Evolutionary conservation across 305 asterid genomes (phyloP).

Genomic region (Fraxinus floribunda): DNA sequence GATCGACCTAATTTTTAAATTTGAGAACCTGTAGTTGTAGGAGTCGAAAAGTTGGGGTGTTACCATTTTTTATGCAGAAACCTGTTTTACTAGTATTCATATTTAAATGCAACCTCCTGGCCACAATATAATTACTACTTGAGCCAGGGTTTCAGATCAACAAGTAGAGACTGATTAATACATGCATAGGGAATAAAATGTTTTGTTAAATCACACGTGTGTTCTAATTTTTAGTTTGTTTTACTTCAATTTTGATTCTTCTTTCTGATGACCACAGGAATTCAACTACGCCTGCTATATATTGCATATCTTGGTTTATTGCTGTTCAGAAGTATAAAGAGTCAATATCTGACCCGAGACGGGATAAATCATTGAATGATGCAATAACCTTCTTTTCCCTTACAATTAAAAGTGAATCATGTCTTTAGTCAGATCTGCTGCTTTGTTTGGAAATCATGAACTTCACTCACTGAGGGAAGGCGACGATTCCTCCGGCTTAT

Average conservation of each 20-base stretch:
- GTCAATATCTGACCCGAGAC: background rate
- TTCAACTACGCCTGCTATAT: slow-evolving; percentile 3
- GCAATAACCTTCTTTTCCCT: background rate
- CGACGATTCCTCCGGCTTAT: slow-evolving; percentile 34
- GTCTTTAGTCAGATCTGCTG: slow-evolving; percentile 66
- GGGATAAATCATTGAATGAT: background rate
- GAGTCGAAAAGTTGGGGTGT: background rate
- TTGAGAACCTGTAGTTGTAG: background rate
- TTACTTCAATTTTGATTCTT: background rate
- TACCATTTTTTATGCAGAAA: background rate
- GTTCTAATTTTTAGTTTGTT: background rate
- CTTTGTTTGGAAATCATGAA: slow-evolving; percentile 46
- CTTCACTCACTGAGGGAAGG: slow-evolving; percentile 44
- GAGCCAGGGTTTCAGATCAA: background rate
- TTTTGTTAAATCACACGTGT: background rate
- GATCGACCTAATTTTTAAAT: background rate
- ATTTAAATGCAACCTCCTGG: background rate
- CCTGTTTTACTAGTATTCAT: background rate
- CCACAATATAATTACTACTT: background rate
- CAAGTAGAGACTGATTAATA: background rate
- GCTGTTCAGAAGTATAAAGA: slow-evolving; percentile 10
- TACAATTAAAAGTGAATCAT: slow-evolving; percentile 25
- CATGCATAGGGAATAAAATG: background rate
- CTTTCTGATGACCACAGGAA: slow-evolving; percentile 9
- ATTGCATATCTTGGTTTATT: background rate